Conservation (phyloP, 345 rosid genomes). For the Tarenaya hassleriana region DNA sequence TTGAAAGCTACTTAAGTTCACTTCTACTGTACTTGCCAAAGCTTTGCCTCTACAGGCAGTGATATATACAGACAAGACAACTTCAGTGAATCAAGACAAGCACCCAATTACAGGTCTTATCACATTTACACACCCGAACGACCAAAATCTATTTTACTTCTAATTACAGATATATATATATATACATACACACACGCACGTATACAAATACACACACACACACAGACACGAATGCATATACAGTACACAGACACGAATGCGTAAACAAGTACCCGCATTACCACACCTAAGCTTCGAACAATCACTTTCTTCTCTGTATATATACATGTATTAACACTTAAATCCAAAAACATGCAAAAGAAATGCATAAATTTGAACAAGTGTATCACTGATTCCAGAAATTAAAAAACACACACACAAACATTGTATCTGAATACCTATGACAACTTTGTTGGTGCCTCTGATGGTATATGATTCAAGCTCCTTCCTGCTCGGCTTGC, state of each 20-base stretch:
- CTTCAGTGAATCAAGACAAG: slow-evolving; percentile 7
- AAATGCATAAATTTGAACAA: neutral
- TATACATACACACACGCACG: too few relatives aligned
- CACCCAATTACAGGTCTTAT: neutral
- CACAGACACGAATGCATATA: neutral
- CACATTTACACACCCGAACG: neutral
- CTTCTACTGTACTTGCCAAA: neutral
- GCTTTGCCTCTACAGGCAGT: neutral
- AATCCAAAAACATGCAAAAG: neutral
- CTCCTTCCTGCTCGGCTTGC: slow-evolving; percentile 43
- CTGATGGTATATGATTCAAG: slow-evolving; percentile 56
- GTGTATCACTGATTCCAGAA: neutral
- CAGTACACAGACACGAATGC: neutral
- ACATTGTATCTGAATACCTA: slow-evolving; percentile 31
- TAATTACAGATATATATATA: too few relatives aligned
- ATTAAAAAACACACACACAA: neutral
- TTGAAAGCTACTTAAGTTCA: neutral
- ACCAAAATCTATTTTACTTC: neutral
- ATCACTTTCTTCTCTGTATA: neutral
- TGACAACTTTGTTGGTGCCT: slow-evolving; percentile 62
- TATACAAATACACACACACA: too few relatives aligned
- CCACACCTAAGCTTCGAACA: slow-evolving; percentile 2
- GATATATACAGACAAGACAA: slow-evolving; percentile 2
- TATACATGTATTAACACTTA: neutral
- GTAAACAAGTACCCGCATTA: neutral